Base-by-base conservation (phyloP, 768 basidiomycete species). In the Tylopilus intermedius region DNA sequence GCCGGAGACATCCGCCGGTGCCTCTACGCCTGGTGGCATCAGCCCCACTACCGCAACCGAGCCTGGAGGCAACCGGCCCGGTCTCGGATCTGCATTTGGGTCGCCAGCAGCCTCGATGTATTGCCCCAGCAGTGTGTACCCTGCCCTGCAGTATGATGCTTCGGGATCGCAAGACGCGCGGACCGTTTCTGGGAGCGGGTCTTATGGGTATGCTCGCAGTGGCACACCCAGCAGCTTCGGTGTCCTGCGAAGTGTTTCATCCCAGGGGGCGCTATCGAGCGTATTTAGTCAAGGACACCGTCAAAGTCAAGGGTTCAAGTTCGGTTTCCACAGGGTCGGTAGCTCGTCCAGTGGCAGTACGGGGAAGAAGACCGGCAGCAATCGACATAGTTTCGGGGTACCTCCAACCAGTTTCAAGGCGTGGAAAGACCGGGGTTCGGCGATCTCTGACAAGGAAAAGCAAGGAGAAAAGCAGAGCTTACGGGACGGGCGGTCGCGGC, bases 31-130 rank as follows among this genome's bases (percentile, higher is more conserved):
- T 24, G 53, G 54, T 3, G 57, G 64, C 10, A 9, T 48, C 26
- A 56, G 48, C 14, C 49, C 43, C 9, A 53, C 54, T 8, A 35
- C 38, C 13, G 32, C 29, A 6, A 47, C 45, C 11, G 62, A 58
- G 15, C 42, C 26, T 0, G 61, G 54, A 43, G 47, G 56, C n/a
- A 58, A 51, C 43, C 51, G 18, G 21, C 33, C 45, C 2, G 51
- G 58, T 11, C 53, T 70, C 18, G 68, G 67, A 15, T 68, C 67
- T 38, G 68, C 67, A 11, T 68, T 70, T 35, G 60, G 68, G 21
- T 68, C 68, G 10, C 53, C 62, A 4, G 50, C 53, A 18, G 42
- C 47, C 18, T 68, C 68, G 14, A 40, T 56, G 45, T 45, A 55
- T 33, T 57, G 62, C 24, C 64, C 62, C 15, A 57, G 58, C 14